A percentile compares a stretch with the other conserved stretches of the same genome.
phyloP scores from a whole-genome alignment of 352 stramenopile genomes.

The Phytophthora tentaculata region DNA sequence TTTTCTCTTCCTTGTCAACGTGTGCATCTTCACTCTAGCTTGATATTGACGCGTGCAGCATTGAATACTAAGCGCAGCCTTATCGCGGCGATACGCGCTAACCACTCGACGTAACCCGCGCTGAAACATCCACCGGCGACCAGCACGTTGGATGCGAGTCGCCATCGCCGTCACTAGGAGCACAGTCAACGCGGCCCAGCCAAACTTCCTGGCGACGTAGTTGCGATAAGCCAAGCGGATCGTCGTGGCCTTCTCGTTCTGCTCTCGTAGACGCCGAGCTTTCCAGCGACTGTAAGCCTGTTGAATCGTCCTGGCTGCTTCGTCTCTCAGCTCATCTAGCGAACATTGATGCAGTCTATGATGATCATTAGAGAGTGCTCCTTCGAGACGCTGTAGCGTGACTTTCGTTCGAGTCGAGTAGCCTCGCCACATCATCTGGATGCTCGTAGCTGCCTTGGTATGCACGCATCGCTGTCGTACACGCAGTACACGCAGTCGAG shows the following conservation, averaged over 20 bases:
- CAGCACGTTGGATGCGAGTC: constrained; percentile 42
- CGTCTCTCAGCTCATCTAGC: constrained; percentile 28
- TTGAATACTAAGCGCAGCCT: constrained; percentile 39
- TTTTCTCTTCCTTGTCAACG: constrained; percentile 23
- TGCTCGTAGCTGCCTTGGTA: constrained; percentile 16
- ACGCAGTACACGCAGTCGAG: constrained; percentile 9
- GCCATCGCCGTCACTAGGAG: constrained; percentile 50
- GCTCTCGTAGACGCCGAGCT: constrained; percentile 25
- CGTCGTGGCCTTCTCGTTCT: constrained; percentile 30
- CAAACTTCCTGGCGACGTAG: constrained; percentile 71
- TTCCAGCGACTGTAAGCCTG: constrained; percentile 43
- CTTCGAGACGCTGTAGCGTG: constrained; percentile 26
- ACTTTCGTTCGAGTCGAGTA: constrained; percentile 9
- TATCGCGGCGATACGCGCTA: constrained; percentile 15
- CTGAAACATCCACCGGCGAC: constrained; percentile 42
- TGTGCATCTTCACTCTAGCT: constrained; percentile 11
- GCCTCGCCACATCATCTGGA: constrained; percentile 37
- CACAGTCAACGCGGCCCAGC: constrained; percentile 53
- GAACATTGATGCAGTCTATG: constrained; percentile 3
- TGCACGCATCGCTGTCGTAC: constrained; percentile 1
- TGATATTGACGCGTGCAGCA: constrained; percentile 30
- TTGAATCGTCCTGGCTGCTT: constrained; percentile 51
- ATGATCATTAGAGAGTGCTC: too few relatives aligned
- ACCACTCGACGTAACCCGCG: constrained; percentile 21
- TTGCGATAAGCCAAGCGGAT: constrained; percentile 63